Percentiles rank a stretch among this genome's conserved stretches.
These are phyloP conservation scores for Brettanomyces naardenensis DNA, from an alignment of 805 yeast species.

Conservation along the genomic window DNA sequence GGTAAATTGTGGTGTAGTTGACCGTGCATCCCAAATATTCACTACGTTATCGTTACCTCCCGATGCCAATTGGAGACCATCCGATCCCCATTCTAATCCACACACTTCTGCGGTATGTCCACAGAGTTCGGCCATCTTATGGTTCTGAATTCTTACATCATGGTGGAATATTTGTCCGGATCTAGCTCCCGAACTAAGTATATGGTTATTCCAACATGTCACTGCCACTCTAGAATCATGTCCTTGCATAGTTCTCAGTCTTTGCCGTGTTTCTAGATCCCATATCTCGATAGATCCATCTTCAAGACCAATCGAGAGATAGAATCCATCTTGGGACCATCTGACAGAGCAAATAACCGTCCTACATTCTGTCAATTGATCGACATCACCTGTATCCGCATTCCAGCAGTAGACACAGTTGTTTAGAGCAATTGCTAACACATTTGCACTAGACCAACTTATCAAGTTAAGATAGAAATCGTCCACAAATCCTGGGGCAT, in stretches of 20 bases:
- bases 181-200: constrained; percentile 80
- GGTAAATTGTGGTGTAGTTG: constrained; percentile 58
- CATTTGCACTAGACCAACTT: constrained; percentile 79
- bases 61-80: constrained; percentile 78
- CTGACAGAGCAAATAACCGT: constrained; percentile 59
- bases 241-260: constrained; percentile 70
- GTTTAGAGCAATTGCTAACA: constrained; percentile 83
- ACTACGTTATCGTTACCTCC: constrained; percentile 96
- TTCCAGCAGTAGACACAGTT: constrained; percentile 86
- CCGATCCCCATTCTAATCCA: constrained; percentile 78
- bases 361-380: constrained; percentile 48
- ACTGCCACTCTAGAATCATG: constrained; percentile 73
- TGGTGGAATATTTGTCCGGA: constrained; percentile 79
- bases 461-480: constrained; percentile 85
- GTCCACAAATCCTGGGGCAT: constrained; percentile 91
- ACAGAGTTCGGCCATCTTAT: constrained; percentile 51
- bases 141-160: constrained; percentile 82
- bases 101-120: constrained; percentile 86
- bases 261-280: constrained; percentile 77
- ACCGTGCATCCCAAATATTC: constrained; percentile 85
- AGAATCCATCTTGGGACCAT: constrained; percentile 90
- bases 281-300: constrained; percentile 86
- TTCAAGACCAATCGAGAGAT: constrained; percentile 74
- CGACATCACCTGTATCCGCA: constrained; percentile 74
- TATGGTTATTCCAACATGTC: constrained; percentile 77